phyloP scores from a whole-genome alignment of 495 filamentous ascomycete genomes.

The Annulohypoxylon bovei region DNA sequence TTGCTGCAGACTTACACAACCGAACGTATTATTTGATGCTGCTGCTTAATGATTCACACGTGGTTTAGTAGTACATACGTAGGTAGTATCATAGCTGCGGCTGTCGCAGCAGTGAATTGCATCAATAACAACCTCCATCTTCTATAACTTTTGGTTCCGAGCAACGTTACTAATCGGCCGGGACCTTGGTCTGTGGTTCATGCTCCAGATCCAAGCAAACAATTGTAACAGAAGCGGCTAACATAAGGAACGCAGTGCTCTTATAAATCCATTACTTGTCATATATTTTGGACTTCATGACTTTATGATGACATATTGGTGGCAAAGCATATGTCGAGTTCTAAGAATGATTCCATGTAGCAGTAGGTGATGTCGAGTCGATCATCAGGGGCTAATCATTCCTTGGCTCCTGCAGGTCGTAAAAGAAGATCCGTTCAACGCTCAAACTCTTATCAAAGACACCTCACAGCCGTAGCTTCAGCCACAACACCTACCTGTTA shows the following conservation, averaged over 20 bases:
- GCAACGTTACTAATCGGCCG: neutral
- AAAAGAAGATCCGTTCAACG: slow-evolving; percentile 34
- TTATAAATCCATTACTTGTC: neutral
- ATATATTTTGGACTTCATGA: neutral
- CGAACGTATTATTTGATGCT: neutral
- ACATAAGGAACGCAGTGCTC: neutral
- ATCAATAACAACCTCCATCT: neutral
- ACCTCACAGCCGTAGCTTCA: neutral
- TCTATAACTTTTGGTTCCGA: neutral
- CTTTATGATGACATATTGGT: neutral
- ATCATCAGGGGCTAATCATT: slow-evolving; percentile 24
- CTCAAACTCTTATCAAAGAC: neutral
- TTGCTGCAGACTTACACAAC: slow-evolving; percentile 17
- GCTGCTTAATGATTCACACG: slow-evolving; percentile 9
- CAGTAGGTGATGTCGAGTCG: neutral
- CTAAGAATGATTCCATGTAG: neutral
- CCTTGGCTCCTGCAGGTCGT: slow-evolving; percentile 31
- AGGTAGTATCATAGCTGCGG: neutral
- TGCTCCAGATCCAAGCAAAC: slow-evolving; percentile 11
- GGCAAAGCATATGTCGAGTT: neutral
- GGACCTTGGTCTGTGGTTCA: neutral
- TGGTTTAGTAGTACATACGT: slow-evolving; percentile 22
- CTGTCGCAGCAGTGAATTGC: neutral
- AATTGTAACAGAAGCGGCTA: neutral
- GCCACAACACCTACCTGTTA: neutral